Base-by-base conservation (phyloP, 306 rosid species). In the Morella rubra region DNA sequence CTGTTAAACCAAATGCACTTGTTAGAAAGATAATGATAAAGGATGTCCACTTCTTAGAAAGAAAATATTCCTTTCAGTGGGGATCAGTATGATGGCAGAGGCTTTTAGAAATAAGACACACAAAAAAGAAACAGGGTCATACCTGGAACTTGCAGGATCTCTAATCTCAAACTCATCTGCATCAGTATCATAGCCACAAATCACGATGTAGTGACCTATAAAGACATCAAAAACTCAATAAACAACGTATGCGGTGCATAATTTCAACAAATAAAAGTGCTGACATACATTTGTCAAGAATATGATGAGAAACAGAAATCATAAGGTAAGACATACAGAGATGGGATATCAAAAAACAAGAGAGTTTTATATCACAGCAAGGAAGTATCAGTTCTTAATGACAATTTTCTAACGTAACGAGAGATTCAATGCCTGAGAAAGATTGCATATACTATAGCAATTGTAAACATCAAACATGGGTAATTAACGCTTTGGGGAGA, bases 151-250 rank as follows among this genome's bases (percentile, higher is more conserved):
- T 64, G 92, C 97, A 15, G 99, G 99, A 91, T 95, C 98, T 89
- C 99, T 89, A 74, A 95, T 95, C 89, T 92, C 99, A 87, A 95
- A 95, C 91, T 92, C 94, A 70, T 92, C 96, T 8, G 91, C 90
- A 77, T 65, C 89, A 77, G 87, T 84, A 76, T 92, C 97, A 82
- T 92, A 92, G 71, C 99, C 99, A 71, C 99, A 92, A 77, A 95
- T 87, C 88, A 95, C 81, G 12, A 95, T 88, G 84, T 88, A 95
- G 81, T 95, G 97, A 84, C 99, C 97, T 92, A 84, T 77, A 79
- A 40, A 56, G 65, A 81, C 69, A 81, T 59, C 19, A 71, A 19
- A n/a, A 24, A 54, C 60, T 84, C 53, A 73, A 77, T 60, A 67
- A 45, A 41, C 24, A 65, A 65, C 13, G 16, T 41, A 65, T 9